These are phyloP conservation scores for Lagerstroemia speciosa DNA, from an alignment of 345 rosid genomes.

Conservation along the genomic window DNA sequence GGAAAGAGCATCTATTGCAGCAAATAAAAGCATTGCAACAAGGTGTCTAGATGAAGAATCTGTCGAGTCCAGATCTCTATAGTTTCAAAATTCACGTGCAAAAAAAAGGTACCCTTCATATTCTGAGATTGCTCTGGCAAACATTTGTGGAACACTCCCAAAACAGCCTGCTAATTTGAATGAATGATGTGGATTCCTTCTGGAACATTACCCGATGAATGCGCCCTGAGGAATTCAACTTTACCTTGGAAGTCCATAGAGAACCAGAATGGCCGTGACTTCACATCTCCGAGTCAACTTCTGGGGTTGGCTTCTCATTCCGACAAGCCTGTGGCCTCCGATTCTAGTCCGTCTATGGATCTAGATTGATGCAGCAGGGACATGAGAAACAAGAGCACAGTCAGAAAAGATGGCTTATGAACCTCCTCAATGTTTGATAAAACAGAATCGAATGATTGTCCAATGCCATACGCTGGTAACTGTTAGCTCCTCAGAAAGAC, in stretches of 20 bases:
- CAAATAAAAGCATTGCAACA: background rate
- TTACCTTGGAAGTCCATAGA: conserved; percentile 93
- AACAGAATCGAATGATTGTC: background rate
- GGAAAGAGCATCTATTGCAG: background rate
- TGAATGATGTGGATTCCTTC: background rate
- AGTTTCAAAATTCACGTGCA: background rate
- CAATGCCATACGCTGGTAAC: conserved; percentile 63
- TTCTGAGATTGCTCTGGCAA: background rate
- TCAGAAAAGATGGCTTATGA: background rate
- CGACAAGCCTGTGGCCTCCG: conserved; percentile 54
- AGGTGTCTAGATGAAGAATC: background rate
- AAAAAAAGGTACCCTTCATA: background rate
- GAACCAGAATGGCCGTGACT: conserved; percentile 94
- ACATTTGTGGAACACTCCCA: background rate
- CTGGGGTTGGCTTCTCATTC: conserved; percentile 73
- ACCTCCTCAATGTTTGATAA: background rate
- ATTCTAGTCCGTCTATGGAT: conserved; percentile 51
- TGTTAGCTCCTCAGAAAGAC: conserved; percentile 94
- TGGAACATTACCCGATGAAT: background rate
- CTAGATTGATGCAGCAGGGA: conserved; percentile 19
- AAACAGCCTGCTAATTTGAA: background rate
- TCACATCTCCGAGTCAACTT: conserved; percentile 79
- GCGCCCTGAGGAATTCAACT: background rate
- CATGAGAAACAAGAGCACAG: background rate
- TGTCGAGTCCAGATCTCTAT: background rate